A percentile compares a stretch with the other conserved stretches of the same genome.
Evolutionary conservation across 768 basidiomycete species (phyloP).

Genomic region (Dacryopinax spathularia): DNA sequence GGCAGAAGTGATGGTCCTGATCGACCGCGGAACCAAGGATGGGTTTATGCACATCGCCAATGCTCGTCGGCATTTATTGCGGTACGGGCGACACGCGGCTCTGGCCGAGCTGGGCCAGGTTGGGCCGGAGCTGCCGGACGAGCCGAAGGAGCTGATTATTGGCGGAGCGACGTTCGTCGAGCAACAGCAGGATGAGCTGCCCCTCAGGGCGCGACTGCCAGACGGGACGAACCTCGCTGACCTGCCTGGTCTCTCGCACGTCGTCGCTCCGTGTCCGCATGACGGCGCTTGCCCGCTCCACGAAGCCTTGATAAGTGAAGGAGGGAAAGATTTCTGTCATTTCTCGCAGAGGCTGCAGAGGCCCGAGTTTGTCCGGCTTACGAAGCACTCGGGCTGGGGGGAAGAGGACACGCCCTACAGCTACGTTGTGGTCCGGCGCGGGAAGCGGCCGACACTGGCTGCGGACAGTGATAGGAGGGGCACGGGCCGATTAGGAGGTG

Average conservation of each 20-base stretch:
- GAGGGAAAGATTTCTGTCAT: slow-evolving; percentile 35
- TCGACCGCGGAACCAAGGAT: slow-evolving; percentile 63
- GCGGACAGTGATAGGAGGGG: background rate
- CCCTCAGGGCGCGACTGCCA: no score
- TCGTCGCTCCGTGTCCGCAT: slow-evolving; percentile 91
- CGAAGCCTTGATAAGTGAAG: slow-evolving; percentile 29
- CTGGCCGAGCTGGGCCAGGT: background rate
- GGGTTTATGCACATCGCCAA: slow-evolving; percentile 71
- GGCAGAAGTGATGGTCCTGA: slow-evolving; percentile 70
- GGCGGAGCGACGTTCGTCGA: background rate
- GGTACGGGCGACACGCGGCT: slow-evolving; percentile 42
- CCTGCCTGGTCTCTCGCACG: slow-evolving; percentile 32
- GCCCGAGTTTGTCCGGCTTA: slow-evolving; percentile 68
- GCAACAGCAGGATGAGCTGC: slow-evolving; percentile 1
- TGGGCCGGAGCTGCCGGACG: background rate
- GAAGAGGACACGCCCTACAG: slow-evolving; percentile 83
- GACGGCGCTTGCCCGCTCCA: slow-evolving; percentile 67
- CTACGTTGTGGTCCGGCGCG: slow-evolving; percentile 77
- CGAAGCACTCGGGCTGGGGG: slow-evolving; percentile 72
- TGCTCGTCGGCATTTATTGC: slow-evolving; percentile 59
- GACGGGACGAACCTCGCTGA: slow-evolving; percentile 9
- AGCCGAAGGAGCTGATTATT: background rate
- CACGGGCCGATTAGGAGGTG: background rate
- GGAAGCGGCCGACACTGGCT: slow-evolving; percentile 39
- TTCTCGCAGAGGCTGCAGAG: slow-evolving; percentile 81